Evolutionary conservation across 768 basidiomycete genomes (phyloP).

Genomic region (Lactarius vividus): DNA sequence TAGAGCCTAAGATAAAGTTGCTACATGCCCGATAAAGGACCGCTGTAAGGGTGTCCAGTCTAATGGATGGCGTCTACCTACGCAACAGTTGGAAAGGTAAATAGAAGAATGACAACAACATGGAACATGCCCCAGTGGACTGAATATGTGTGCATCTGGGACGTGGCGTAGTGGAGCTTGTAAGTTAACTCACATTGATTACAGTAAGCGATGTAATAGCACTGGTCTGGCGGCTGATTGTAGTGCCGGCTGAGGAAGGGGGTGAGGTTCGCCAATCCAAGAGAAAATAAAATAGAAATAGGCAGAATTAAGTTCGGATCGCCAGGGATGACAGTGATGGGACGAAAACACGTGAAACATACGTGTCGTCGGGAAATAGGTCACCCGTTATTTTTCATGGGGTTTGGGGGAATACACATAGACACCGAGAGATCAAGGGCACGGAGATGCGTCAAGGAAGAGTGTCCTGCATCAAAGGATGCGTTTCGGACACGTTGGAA

Average conservation of each 20-base stretch:
- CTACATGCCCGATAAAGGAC: not conserved
- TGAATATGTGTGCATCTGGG: not conserved
- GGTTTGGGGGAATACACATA: not conserved
- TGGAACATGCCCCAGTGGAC: not conserved
- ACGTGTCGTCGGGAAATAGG: not conserved
- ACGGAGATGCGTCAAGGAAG: not conserved
- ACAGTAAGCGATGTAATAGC: not conserved
- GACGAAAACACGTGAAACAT: not conserved
- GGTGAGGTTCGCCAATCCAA: not conserved
- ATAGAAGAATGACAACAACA: not conserved
- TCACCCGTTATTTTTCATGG: not conserved
- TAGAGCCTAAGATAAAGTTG: not conserved
- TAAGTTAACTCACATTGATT: not conserved
- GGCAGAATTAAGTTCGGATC: not conserved
- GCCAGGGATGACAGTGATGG: not conserved
- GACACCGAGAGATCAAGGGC: not conserved
- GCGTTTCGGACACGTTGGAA: not conserved
- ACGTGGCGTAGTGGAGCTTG: not conserved
- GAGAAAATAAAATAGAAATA: not conserved
- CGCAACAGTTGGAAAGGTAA: not conserved
- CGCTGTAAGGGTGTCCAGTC: no score
- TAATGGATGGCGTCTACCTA: not conserved
- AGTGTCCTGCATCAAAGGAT: not conserved
- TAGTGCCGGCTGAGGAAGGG: not conserved
- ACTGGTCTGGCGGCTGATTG: not conserved